phyloP scores from a whole-genome alignment of 768 basidiomycete genomes.

The Calocera cornea region DNA sequence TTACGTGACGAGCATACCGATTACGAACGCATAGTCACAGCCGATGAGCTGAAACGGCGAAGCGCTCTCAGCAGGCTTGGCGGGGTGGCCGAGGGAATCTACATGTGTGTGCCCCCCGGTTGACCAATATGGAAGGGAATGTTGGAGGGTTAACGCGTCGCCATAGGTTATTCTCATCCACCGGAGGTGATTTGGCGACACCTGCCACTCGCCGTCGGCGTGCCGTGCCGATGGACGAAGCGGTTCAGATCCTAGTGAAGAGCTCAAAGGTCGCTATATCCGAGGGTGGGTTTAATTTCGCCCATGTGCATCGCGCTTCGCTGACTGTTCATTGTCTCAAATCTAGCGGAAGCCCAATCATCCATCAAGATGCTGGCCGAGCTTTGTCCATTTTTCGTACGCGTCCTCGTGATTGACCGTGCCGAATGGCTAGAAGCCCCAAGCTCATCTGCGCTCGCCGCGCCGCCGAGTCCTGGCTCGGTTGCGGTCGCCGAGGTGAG shows the following conservation, averaged over 20 bases:
- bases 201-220: slow-evolving; percentile 55
- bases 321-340: neutral
- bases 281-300: slow-evolving; percentile 15
- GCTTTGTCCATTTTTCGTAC: slow-evolving; percentile 72
- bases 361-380: slow-evolving; percentile 51
- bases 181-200: slow-evolving; percentile 31
- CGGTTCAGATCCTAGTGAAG: slow-evolving; percentile 55
- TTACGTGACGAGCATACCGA: slow-evolving; percentile 5
- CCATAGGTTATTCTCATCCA: slow-evolving; percentile 57
- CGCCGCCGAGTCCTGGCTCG: slow-evolving; percentile 39
- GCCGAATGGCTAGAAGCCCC: slow-evolving; percentile 42
- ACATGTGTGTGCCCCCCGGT: slow-evolving; percentile 49
- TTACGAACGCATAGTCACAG: slow-evolving; percentile 44
- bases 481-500: neutral
- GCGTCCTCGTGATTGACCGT: slow-evolving; percentile 44
- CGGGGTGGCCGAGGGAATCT: slow-evolving; percentile 74
- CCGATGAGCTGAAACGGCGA: slow-evolving; percentile 64
- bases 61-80: slow-evolving; percentile 64
- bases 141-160: neutral
- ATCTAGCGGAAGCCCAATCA: slow-evolving; percentile 54
- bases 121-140: neutral
- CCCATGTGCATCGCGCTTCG: neutral
- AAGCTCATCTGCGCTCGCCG: slow-evolving; percentile 17
- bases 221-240: slow-evolving; percentile 52
- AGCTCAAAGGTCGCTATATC: slow-evolving; percentile 74